Evolutionary conservation across 352 stramenopile genomes (phyloP).

Genomic region (Achlya hypogyna): DNA sequence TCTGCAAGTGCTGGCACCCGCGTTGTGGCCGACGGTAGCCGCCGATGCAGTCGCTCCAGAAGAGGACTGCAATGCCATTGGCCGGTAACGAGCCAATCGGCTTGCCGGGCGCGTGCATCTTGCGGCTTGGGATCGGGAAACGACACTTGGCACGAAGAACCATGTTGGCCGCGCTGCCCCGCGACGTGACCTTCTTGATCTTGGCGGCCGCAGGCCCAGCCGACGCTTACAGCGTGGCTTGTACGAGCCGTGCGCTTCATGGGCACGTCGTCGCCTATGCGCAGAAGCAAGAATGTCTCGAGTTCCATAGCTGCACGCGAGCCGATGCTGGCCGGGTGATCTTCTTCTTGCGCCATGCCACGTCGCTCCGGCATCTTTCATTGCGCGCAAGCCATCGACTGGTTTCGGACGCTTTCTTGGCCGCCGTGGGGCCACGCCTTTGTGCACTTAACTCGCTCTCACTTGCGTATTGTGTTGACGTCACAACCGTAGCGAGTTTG

Average conservation of each 20-base stretch:
- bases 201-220: background rate
- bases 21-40: too few species aligned
- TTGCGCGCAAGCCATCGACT: background rate
- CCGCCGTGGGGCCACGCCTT: background rate
- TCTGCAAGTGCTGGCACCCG: too few species aligned
- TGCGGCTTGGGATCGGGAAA: background rate
- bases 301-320: background rate
- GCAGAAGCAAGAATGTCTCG: background rate
- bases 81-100: background rate
- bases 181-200: background rate
- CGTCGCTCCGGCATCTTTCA: background rate
- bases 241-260: background rate
- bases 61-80: too few species aligned
- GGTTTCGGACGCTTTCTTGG: background rate
- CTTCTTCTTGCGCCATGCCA: background rate
- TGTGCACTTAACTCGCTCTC: background rate
- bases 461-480: background rate
- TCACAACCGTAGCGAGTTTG: background rate
- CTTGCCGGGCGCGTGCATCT: too few species aligned
- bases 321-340: background rate
- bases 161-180: background rate
- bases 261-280: background rate
- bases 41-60: too few species aligned
- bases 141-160: background rate
- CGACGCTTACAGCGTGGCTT: background rate